Base-by-base conservation (phyloP, 2,329 filamentous ascomycete genomes). In the Penicillium glabrum region DNA sequence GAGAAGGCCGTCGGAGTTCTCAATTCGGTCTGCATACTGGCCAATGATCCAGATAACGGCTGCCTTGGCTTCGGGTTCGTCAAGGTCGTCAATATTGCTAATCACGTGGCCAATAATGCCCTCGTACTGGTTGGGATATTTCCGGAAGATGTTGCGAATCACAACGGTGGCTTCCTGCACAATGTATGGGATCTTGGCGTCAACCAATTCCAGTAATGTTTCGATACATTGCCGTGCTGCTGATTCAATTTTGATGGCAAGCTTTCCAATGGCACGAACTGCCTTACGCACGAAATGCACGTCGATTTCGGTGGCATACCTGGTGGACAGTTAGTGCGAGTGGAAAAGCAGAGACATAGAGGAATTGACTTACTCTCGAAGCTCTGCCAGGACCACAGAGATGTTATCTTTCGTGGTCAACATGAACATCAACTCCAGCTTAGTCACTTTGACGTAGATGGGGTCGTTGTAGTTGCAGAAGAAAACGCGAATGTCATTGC, bases 381-480 rank as follows among this genome's bases (percentile, higher is more conserved):
- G 78, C 74, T 99, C 95, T 1, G 93, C 96, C 63, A 99, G 77
- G 1, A 99, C 95, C 71, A 98, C 91, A 48, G 91, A 89, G 66
- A 99, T 99, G 72, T 99, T 99, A 68, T 88, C 89, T 75, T 97
- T 92, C 33, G 86, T 96, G 8, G 95, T 95, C 58, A 99, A 84
- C 95, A 98, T 99, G 76, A 99, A 99, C 64, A 99, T 98, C 66
- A 99, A 84, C 77, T 99, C 95, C 49, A 99, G 83, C 77, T 99
- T 99, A 16, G 95, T 99, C 51, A 99, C 95, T 76, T 99, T 99
- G 78, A 99, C 95, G 73, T 98, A 99, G 62, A 99, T 99, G 0
- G 95, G 95, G 71, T 99, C 95, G 74, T 99, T 99, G 78, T 99
- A 99, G 82, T 99, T 99, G 86, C 95, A 99, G 78, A 99, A 99